These are phyloP conservation scores for Leccinum arenicola DNA, from an alignment of 768 basidiomycete species.

Conservation along the genomic window DNA sequence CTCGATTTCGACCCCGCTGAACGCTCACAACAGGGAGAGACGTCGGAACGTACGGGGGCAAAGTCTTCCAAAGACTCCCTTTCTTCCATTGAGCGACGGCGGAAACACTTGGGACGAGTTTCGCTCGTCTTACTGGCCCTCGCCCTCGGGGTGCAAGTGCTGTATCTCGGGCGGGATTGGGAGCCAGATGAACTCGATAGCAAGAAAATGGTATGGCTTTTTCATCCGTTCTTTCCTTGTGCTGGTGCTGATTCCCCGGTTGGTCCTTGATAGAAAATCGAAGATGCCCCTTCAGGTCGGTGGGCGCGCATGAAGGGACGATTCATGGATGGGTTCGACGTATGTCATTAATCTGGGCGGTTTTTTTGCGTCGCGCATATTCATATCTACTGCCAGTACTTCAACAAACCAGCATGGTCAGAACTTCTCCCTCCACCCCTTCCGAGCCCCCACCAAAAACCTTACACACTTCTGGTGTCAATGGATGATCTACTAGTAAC, in stretches of 20 bases:
- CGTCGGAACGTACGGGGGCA: constrained; percentile 64
- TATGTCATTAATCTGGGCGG: constrained; percentile 39
- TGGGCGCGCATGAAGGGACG: constrained; percentile 64
- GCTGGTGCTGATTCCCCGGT: not conserved
- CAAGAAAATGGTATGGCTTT: constrained; percentile 56
- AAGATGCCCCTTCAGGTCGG: constrained; percentile 58
- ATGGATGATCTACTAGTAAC: constrained; percentile 90
- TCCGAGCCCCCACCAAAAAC: constrained; percentile 79
- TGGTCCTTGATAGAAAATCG: constrained; percentile 43
- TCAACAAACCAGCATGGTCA: constrained; percentile 88
- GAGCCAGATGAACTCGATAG: constrained; percentile 63
- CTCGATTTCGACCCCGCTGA: constrained; percentile 66
- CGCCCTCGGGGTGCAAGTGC: constrained; percentile 53
- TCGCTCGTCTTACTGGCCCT: constrained; percentile 52
- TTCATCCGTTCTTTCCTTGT: not conserved
- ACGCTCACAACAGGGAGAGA: constrained; percentile 31
- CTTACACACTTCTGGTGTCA: constrained; percentile 88
- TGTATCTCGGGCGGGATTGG: constrained; percentile 80
- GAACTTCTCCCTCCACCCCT: constrained; percentile 88
- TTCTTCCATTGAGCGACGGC: constrained; percentile 72
- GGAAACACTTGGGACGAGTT: constrained; percentile 54
- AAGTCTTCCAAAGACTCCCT: constrained; percentile 75
- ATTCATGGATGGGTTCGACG: constrained; percentile 65
- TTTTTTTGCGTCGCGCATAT: not conserved
- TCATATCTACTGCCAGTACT: constrained; percentile 50